Percentiles rank a stretch among this genome's conserved stretches.
These are phyloP conservation scores for Pseudogymnoascus destructans DNA, from an alignment of 2,329 filamentous ascomycete genomes.

Conservation along the genomic window DNA sequence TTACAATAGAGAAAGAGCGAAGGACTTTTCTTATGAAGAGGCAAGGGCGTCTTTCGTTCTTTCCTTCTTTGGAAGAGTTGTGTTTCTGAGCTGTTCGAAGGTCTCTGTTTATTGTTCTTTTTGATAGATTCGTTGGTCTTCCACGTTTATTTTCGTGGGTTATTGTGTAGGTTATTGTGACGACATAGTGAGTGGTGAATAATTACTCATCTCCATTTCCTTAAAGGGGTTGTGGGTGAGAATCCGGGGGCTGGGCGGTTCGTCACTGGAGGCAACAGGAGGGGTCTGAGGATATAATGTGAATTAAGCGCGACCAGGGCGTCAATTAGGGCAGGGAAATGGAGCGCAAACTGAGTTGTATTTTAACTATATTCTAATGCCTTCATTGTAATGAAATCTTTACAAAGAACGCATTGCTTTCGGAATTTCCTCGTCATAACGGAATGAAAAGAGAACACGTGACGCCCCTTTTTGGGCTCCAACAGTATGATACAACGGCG, in stretches of 20 bases:
- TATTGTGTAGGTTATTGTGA: not conserved
- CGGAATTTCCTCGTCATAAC: not conserved
- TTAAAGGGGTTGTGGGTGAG: not conserved
- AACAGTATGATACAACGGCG: not conserved
- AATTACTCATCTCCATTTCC: not conserved
- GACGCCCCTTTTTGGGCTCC: not conserved
- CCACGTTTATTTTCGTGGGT: not conserved
- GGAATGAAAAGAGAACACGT: not conserved
- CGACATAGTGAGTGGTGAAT: not conserved
- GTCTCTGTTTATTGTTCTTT: not conserved
- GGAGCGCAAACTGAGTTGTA: not conserved
- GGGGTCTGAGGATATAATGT: not conserved
- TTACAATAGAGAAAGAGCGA: not conserved
- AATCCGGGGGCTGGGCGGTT: not conserved
- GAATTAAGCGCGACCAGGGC: not conserved
- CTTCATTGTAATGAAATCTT: not conserved
- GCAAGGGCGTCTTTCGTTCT: not conserved
- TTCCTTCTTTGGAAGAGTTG: not conserved
- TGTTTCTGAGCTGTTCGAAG: not conserved
- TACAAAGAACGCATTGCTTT: not conserved
- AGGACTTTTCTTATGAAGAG: not conserved
- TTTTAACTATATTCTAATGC: not conserved
- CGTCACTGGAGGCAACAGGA: not conserved
- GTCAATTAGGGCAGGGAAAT: not conserved
- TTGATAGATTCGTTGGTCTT: not conserved